These are phyloP conservation scores for Fragilaria crotonensis DNA, from an alignment of 108 stramenopile species.

Conservation along the genomic window DNA sequence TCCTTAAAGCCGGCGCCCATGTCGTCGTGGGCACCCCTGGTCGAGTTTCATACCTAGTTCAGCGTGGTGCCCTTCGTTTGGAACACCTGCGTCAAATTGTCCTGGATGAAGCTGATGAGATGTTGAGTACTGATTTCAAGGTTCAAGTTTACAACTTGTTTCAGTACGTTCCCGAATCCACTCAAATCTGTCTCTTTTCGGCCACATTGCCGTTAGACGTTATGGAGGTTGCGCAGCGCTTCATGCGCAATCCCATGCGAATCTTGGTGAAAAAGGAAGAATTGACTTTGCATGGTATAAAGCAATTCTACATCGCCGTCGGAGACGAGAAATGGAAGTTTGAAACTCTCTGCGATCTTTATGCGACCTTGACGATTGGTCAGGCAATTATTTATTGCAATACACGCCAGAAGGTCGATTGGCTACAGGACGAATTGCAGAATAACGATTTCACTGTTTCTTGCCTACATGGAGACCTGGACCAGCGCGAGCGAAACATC, in stretches of 20 bases:
- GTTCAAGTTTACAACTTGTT: slow-evolving; percentile 99
- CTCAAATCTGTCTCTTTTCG: slow-evolving; percentile 92
- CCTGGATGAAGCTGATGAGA: slow-evolving; percentile 99
- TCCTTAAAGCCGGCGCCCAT: slow-evolving; percentile 79
- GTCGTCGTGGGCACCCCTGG: slow-evolving; percentile 98
- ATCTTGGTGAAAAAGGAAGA: slow-evolving; percentile 98
- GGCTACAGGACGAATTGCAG: slow-evolving; percentile 92
- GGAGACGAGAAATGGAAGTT: slow-evolving; percentile 99
- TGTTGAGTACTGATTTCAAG: slow-evolving; percentile 96
- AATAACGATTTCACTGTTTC: slow-evolving; percentile 95
- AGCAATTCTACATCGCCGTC: slow-evolving; percentile 96
- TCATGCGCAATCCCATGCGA: slow-evolving; percentile 96
- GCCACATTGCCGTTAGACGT: slow-evolving; percentile 95
- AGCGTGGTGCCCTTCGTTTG: slow-evolving; percentile 81
- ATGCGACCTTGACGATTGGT: slow-evolving; percentile 98
- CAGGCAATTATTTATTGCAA: slow-evolving; percentile 99
- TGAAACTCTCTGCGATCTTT: slow-evolving; percentile 98
- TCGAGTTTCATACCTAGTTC: slow-evolving; percentile 96
- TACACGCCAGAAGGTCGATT: slow-evolving; percentile 96
- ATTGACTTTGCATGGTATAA: slow-evolving; percentile 96
- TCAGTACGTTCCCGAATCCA: slow-evolving; percentile 83
- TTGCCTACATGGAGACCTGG: slow-evolving; percentile 98
- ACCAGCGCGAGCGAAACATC: slow-evolving; percentile 83
- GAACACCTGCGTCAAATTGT: slow-evolving; percentile 80
- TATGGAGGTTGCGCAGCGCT: slow-evolving; percentile 94